Evolutionary conservation across 108 stramenopile species (phyloP), one percentile per base, ranked within the genome.

Genomic region (Halocafeteria seosinensis): DNA sequence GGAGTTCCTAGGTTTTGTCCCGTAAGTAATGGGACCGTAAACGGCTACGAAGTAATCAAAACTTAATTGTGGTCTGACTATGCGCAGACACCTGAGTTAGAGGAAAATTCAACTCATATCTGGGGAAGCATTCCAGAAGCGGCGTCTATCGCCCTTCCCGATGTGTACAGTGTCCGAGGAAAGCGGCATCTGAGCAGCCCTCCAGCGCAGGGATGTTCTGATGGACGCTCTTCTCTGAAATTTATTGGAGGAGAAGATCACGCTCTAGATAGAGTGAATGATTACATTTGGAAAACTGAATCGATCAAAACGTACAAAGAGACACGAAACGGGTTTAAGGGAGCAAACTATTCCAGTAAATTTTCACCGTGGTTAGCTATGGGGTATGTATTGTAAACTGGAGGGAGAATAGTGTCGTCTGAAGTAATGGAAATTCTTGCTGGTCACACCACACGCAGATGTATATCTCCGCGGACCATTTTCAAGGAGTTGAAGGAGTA

Each of bases 241-340:
- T 91, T 92, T 66, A 35, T 66, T 5, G 94, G 96, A 36, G 96
- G 96, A 5, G 94, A 95, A 71, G 78, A 85, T 6, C 87, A 76
- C 13, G 96, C 86, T 5, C 70, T 93, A 30, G 71, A 65, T 1
- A 76, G 96, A 4, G 79, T 98, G 34, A 67, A 88, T 30, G 75
- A 82, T 0, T 98, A 90, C 75, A 81, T 94, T 37, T 94, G 83
- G 80, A 85, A 88, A 25, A 79, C 86, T 61, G 92, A 97, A 67
- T 53, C 79, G 34, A 73, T 96, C 29, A 66, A 69, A 31, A 64
- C 68, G 3, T 98, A 98, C 83, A 91, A 91, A 66, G 87, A 88
- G 63, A 95, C 89, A 6, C 85, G 97, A 24, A 95, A 98, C 74
- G 97, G 92, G 0, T 86, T 95, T 89, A 71, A 94, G 30, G 97